Base-by-base conservation (phyloP, 1,284 basidiomycete species). In the Puccinia novopanici region DNA sequence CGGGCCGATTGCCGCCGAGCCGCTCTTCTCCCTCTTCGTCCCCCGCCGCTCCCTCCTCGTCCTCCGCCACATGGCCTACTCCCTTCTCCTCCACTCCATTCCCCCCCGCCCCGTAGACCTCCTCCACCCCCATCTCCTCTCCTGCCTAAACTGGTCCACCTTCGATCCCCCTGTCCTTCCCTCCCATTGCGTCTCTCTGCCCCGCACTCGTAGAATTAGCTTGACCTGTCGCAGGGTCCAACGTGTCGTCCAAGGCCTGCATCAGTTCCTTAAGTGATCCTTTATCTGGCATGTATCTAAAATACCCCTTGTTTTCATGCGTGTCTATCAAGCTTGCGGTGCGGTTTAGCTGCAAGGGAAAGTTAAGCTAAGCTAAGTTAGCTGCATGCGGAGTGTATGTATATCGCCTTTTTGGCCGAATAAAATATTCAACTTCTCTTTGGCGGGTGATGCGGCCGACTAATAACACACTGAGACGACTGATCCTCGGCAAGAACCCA, bases 171-270 rank as follows among this genome's bases (percentile, higher is more conserved):
- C 80, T 74, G 50, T 83, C 73, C 17, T 17, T 30, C 8, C 24
- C 40, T 61, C 22, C 85, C 9, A 37, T 50, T 17, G 27, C 42
- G 59, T 37, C 19, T 65, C 85, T 22, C 87, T 93, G 84, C 85
- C 85, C 81, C 88, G 95, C 82, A 87, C 87, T 9, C 89, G 89
- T 42, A 87, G 95, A 84, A 89, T 92, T 77, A 96, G 93, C 86
- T 86, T 97, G 84, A 97, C 94, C 0, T 97, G 93, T 86, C 89
- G 95, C 70, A 92, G 93, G 84, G 92, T 95, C 0, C 83, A 85
- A 52, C 83, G 82, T 52, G 85, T 85, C 24, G 83, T 83, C 75
- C 84, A 84, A 81, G 84, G 83, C 1, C 82, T 84, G 13, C 82
- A 81, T 45, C 81, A 75, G 12, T 71, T 81, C 65, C 45, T 68